phyloP scores from a whole-genome alignment of 2,329 filamentous ascomycete genomes.

The Aspergillus novoparasiticus region DNA sequence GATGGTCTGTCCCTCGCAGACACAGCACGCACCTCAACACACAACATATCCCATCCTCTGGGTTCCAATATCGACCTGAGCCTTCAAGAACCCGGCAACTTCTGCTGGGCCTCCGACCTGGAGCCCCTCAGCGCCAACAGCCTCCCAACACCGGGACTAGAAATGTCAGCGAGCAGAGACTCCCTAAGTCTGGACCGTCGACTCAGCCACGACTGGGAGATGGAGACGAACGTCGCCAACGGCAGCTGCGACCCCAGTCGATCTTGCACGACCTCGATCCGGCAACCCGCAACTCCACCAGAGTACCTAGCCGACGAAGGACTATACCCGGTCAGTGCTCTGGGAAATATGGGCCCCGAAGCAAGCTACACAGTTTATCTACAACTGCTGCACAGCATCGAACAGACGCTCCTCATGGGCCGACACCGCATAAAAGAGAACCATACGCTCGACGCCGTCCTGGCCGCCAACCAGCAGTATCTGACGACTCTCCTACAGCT shows the following conservation, averaged over 20 bases:
- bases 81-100: background rate
- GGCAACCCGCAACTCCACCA: constrained; percentile 4
- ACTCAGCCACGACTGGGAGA: constrained; percentile 14
- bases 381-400: constrained; percentile 15
- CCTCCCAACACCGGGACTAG: background rate
- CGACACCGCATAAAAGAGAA: background rate
- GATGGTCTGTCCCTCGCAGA: background rate
- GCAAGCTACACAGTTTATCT: constrained; percentile 10
- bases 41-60: background rate
- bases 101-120: constrained; percentile 15
- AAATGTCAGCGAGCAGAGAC: background rate
- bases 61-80: constrained; percentile 1
- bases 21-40: background rate
- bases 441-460: constrained; percentile 13
- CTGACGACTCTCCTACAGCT: constrained; percentile 15
- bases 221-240: constrained; percentile 9
- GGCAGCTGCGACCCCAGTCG: background rate
- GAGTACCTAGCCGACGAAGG: background rate
- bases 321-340: background rate
- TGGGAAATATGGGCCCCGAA: background rate
- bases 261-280: constrained; percentile 5
- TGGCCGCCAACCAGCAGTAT: constrained; percentile 15
- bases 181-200: background rate
- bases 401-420: constrained; percentile 11
- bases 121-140: background rate